Evolutionary conservation across 2,329 filamentous ascomycete genomes (phyloP), one percentile per base, ranked within the genome.

Genomic region (Aquanectria penicillioides): DNA sequence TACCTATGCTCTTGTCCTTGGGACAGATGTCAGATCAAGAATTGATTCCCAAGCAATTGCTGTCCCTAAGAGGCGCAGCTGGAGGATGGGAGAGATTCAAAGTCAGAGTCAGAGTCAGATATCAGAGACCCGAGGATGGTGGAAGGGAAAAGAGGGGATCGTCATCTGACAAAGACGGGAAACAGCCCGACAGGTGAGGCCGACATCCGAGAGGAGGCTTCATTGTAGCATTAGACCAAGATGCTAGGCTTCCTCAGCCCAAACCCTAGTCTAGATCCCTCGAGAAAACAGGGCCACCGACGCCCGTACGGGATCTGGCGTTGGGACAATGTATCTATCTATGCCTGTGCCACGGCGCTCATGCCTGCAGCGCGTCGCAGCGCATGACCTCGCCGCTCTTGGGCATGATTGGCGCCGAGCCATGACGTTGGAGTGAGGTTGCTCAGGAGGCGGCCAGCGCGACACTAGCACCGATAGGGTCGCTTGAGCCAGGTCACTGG

Each of bases 371-470:
- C 37, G 38, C 31, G 49, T 38, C 25, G 59, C 44, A 43, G 48
- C 59, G 53, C 54, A 61, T 58, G 59, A 58, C 55, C 36, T 38
- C 22, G n/a, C 40, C 43, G 25, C 48, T 37, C 33, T 29, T 22
- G 34, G 49, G 43, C 23, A 37, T 63, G 50, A 56, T 55, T 59
- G 58, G 54, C 54, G 54, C 48, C 31, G 43, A 63, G 55, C 61
- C 61, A 73, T 73, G 71, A 70, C 71, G 71, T 72, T 71, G 60
- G 53, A 58, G 51, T n/a, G 33, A 38, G 37, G 52, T n/a, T n/a
- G n/a, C n/a, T n/a, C n/a, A n/a, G n/a, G n/a, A n/a, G n/a, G 12
- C 28, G 15, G 17, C 18, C 28, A 29, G 22, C 38, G 28, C 41
- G 6, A 23, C 5, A 15, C 3, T 17, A 22, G 17, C 26, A 8